Conservation (phyloP, 129 eudicot genomes). For the Centella asiatica region DNA sequence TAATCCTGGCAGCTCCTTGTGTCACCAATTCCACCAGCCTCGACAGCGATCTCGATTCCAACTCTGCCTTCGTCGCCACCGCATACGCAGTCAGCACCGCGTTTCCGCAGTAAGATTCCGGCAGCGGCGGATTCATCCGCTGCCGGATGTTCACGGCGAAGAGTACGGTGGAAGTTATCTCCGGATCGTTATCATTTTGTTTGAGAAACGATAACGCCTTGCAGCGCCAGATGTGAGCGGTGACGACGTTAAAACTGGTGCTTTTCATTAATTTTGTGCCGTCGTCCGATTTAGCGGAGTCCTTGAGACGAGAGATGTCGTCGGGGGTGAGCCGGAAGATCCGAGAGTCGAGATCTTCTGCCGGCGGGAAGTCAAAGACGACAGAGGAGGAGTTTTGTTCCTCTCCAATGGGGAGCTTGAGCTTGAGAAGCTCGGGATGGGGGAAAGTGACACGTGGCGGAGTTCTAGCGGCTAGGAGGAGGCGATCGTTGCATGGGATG, state of each 20-base stretch:
- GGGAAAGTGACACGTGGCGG: conserved; percentile 74
- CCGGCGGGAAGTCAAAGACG: conserved; percentile 46
- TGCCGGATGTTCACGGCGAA: conserved; percentile 56
- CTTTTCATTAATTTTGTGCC: conserved; percentile 11
- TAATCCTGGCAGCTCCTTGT: conserved; percentile 48
- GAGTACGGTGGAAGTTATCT: conserved; percentile 39
- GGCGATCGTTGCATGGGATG: conserved; percentile 66
- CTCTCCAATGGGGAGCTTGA: conserved; percentile 25
- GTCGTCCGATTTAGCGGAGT: conserved; percentile 35
- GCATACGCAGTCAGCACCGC: conserved; percentile 77
- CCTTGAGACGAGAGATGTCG: conserved; percentile 43
- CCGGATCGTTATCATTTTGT: conserved; percentile 10
- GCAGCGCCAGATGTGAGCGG: conserved; percentile 87
- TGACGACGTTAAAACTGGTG: conserved; percentile 71
- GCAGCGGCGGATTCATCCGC: conserved; percentile 51
- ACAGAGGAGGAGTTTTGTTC: conserved; percentile 22
- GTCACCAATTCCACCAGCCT: conserved; percentile 50
- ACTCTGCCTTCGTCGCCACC: conserved; percentile 36
- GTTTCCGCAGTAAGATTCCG: conserved; percentile 51
- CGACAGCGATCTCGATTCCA: conserved; percentile 44
- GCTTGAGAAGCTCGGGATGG: conserved; percentile 68
- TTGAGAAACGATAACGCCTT: conserved; percentile 61
- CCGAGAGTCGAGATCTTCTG: conserved; percentile 48
- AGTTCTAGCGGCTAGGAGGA: conserved; percentile 60
- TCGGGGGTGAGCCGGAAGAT: conserved; percentile 46